phyloP scores from a whole-genome alignment of 1,284 basidiomycete species.

The Dichomitus squalens region DNA sequence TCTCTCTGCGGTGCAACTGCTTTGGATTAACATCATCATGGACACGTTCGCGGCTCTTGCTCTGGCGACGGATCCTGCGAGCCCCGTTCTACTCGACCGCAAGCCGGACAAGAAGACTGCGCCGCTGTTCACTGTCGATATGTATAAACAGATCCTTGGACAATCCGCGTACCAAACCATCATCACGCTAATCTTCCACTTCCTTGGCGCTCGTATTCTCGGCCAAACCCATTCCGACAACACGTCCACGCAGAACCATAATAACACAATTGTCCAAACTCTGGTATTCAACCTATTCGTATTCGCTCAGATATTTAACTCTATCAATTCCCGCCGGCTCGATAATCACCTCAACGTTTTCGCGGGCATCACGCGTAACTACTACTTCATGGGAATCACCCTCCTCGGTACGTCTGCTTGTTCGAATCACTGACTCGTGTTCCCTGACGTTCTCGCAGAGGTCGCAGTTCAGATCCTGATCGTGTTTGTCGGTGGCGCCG shows the following conservation, averaged over 20 bases:
- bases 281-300: slow-evolving; percentile 97
- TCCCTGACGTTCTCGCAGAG: slow-evolving; percentile 50
- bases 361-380: slow-evolving; percentile 80
- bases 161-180: slow-evolving; percentile 90
- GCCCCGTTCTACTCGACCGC: slow-evolving; percentile 79
- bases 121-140: slow-evolving; percentile 88
- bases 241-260: slow-evolving; percentile 35
- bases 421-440: slow-evolving; percentile 4
- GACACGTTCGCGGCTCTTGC: slow-evolving; percentile 98
- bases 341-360: slow-evolving; percentile 91
- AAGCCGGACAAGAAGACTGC: slow-evolving; percentile 89
- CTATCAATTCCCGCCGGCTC: slow-evolving; percentile 88
- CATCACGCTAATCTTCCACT: slow-evolving; percentile 90
- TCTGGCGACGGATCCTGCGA: slow-evolving; percentile 94
- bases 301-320: slow-evolving; percentile 96
- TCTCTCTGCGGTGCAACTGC: slow-evolving; percentile 90
- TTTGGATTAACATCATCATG: slow-evolving; percentile 99
- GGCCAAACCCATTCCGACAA: slow-evolving; percentile 49
- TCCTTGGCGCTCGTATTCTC: slow-evolving; percentile 77
- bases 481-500: slow-evolving; percentile 88
- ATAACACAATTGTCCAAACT: slow-evolving; percentile 70
- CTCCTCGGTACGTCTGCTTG: slow-evolving; percentile 61
- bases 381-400: slow-evolving; percentile 89
- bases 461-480: slow-evolving; percentile 87
- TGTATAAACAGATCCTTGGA: slow-evolving; percentile 93